Percentiles rank a stretch among this genome's conserved stretches.
Conservation (phyloP, 305 asterid species). For the Ilex paraguariensis region DNA sequence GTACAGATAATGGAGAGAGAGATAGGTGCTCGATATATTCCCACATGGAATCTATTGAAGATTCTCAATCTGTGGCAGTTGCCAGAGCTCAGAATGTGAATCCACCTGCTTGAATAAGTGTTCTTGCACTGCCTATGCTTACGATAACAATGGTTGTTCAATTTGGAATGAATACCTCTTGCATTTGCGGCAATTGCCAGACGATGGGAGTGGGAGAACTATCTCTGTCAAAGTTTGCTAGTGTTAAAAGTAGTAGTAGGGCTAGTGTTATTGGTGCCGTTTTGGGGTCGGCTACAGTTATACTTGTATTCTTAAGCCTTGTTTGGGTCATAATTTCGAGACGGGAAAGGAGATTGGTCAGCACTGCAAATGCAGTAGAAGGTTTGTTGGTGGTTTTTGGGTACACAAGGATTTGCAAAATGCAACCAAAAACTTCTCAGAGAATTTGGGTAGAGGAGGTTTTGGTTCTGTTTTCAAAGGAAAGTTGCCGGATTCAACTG, state of each 20-base stretch:
- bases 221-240: conserved; percentile 26
- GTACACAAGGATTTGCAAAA: no score
- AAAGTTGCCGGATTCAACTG: conserved; percentile 46
- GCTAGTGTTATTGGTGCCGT: conserved; percentile 34
- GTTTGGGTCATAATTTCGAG: conserved; percentile 30
- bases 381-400: conserved; percentile 60
- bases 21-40: conserved; percentile 30
- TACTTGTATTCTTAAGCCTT: conserved; percentile 19
- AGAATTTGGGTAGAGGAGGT: conserved; percentile 70
- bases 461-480: conserved; percentile 80
- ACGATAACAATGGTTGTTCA: conserved; percentile 24
- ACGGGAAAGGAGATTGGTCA: conserved; percentile 19
- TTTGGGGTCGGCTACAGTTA: conserved; percentile 41
- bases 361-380: conserved; percentile 35
- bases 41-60: conserved; percentile 22
- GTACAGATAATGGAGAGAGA: conserved; percentile 20
- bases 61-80: conserved; percentile 15
- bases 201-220: conserved; percentile 18
- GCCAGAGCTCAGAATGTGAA: conserved; percentile 42
- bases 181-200: conserved; percentile 21
- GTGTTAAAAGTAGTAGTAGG: conserved; percentile 29
- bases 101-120: conserved; percentile 52
- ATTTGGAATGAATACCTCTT: conserved; percentile 19
- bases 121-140: conserved; percentile 61
- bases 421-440: conserved; percentile 64